Evolutionary conservation across 1,139 yeast genomes (phyloP).

Genomic region (Casaregolazyma lundiana): DNA sequence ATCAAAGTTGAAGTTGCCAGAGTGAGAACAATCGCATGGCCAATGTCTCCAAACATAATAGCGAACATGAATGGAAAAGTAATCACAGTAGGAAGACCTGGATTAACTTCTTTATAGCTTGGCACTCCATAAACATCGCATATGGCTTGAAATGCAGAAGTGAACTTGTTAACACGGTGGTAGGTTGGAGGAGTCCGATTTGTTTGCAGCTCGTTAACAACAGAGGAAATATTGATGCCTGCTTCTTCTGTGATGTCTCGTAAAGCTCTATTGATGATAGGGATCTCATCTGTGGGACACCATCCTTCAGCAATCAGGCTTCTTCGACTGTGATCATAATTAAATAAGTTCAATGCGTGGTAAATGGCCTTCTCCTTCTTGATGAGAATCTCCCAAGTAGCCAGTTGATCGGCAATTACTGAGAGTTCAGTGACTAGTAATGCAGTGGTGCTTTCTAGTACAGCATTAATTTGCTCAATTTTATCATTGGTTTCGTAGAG

Average conservation of each 20-base stretch:
- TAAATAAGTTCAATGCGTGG: conserved; percentile 73
- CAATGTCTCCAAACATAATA: conserved; percentile 97
- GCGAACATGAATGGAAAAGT: conserved; percentile 99
- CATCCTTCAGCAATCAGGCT: conserved; percentile 97
- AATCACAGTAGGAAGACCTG: conserved; percentile 89
- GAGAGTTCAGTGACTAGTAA: conserved; percentile 73
- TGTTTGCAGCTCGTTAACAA: conserved; percentile 74
- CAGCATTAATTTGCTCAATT: conserved; percentile 59
- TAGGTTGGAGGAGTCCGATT: conserved; percentile 89
- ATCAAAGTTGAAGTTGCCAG: conserved; percentile 71
- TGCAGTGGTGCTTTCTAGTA: conserved; percentile 64
- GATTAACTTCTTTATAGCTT: conserved; percentile 90
- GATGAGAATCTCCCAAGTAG: conserved; percentile 63
- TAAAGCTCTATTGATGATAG: conserved; percentile 45
- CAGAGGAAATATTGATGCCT: conserved; percentile 64
- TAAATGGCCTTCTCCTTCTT: conserved; percentile 71
- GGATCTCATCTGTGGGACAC: conserved; percentile 64
- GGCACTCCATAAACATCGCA: conserved; percentile 96
- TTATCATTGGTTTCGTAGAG: conserved; percentile 54
- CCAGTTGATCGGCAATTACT: conserved; percentile 72
- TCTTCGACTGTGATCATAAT: conserved; percentile 79
- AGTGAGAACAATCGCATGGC: conserved; percentile 83
- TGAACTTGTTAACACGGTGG: conserved; percentile 87
- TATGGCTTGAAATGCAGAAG: conserved; percentile 85
- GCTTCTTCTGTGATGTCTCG: conserved; percentile 55